Evolutionary conservation across 768 basidiomycete species (phyloP), one percentile per base, ranked within the genome.

Genomic region (Nidula microcarpa): DNA sequence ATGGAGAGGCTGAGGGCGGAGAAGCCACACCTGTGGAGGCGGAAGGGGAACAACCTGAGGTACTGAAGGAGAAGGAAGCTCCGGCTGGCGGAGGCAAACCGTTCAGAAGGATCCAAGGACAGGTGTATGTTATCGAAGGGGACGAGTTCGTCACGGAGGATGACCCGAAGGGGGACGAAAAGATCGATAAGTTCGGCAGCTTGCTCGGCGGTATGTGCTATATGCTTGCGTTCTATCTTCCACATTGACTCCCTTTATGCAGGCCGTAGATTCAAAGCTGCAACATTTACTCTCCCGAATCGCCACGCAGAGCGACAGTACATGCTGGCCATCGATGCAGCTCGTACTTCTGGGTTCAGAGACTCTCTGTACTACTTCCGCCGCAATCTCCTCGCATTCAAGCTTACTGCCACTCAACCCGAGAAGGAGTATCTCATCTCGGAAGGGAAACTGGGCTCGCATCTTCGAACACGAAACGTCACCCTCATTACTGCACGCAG

Each of bases 311-410:
- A 90, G 30, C 81, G 88, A 44, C 77, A 84, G 55, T 99, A 97
- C 72, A 91, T 97, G 83, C 89, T 98, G 41, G 94, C 96, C 17
- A 98, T 99, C 54, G 97, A 99, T 63, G 96, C 94, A 3, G 97
- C 97, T 0, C 85, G 96, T 30, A 91, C 92, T 7, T 95, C 93
- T 16, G 97, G 97, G 4, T 98, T 94, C 71, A 84, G 94, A 47
- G 97, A 98, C 68, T 98, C 97, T 7, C 74, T 98, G n/a, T 97
- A 98, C 70, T 98, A 98, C 70, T 95, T 98, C 71, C 88, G 97
- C 2, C 82, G 94, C 5, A 97, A 96, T 57, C 84, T 85, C 0
- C 84, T 93, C 32, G 89, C 96, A 13, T 78, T 94, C 75, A 98
- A 98, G 69, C 80, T 97, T 55, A 88, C 87, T 57, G 92, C 93